Base-by-base conservation (phyloP, 2,329 filamentous ascomycete species). In the Colletotrichum costaricense region DNA sequence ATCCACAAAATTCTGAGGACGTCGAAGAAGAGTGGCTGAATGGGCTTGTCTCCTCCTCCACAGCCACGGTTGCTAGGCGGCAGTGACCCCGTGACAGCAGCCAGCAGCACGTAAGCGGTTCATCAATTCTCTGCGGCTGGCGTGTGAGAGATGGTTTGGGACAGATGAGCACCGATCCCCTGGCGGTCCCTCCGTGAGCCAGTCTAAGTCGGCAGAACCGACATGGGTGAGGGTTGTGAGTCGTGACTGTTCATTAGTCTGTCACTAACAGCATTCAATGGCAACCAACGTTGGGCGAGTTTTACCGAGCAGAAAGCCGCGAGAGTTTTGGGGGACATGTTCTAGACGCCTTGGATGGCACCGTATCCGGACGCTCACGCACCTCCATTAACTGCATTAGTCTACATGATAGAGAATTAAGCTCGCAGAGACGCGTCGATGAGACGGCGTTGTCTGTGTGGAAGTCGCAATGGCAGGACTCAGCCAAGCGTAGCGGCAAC, bases 71-170 rank as follows among this genome's bases (percentile, higher is more conserved):
- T 66, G 42, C 55, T 55, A 30, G 35, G 55, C 16, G 46, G 24
- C 28, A 24, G 26, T 14, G 24, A 24, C 12, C 58, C 59, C 6
- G 24, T n/a, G 26, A 62, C 19, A 28, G 19, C 4, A 26, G 19
- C 46, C 26, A 42, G 33, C 14, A 52, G 58, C 67, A 55, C 24
- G 42, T 16, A 52, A 52, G 46, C 33, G 28, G 22, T 19, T 72
- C 64, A 62, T 72, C 52, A 68, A 68, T 33, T 42, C 54, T 38
- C 52, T 52, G 64, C 69, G 64, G 38, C 67, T 68, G 64, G 64
- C 52, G 69, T 72, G 28, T 22, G 64, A 68, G 57, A 22, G 19
- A 19, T 19, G 26, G 69, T 72, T 63, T 72, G 35, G 69, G 57
- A 68, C 19, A 19, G n/a, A 30, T 28, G 64, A 46, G 58, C 28